Evolutionary conservation across 2,329 filamentous ascomycete species (phyloP).

Genomic region (Dothistroma pini): DNA sequence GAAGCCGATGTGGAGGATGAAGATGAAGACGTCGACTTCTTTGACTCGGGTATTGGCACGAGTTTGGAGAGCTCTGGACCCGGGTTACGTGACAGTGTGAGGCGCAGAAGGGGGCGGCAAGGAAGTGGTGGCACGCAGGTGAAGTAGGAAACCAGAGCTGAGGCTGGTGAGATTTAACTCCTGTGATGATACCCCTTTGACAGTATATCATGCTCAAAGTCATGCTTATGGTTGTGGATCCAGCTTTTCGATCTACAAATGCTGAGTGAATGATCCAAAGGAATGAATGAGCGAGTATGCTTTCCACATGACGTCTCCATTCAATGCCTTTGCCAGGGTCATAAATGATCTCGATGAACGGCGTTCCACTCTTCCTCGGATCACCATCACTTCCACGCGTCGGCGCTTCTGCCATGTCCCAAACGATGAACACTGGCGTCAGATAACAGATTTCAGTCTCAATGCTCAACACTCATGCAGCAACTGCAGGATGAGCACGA

Average conservation of each 20-base stretch:
- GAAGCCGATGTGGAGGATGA: slow-evolving; percentile 45
- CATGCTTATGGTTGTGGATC: too few relatives aligned
- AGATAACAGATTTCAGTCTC: neutral
- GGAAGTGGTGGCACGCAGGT: neutral
- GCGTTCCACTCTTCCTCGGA: too few relatives aligned
- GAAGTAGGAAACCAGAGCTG: neutral
- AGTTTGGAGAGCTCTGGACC: slow-evolving; percentile 43
- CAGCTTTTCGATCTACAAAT: too few relatives aligned
- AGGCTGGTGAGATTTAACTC: neutral
- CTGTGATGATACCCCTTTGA: neutral
- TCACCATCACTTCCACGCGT: too few relatives aligned
- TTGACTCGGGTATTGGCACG: slow-evolving; percentile 49
- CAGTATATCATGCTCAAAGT: neutral
- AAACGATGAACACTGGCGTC: too few relatives aligned
- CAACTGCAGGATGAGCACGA: neutral
- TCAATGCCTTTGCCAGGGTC: too few relatives aligned
- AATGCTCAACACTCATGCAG: neutral
- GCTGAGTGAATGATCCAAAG: too few relatives aligned
- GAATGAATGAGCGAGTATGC: too few relatives aligned
- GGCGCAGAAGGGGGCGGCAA: slow-evolving; percentile 26
- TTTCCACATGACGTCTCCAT: too few relatives aligned
- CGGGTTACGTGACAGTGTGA: slow-evolving; percentile 30
- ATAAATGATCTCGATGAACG: too few relatives aligned
- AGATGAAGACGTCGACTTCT: slow-evolving; percentile 43
- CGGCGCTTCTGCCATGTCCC: too few relatives aligned